Base-by-base conservation (phyloP, 2,329 filamentous ascomycete genomes). In the Penicillium sp. region DNA sequence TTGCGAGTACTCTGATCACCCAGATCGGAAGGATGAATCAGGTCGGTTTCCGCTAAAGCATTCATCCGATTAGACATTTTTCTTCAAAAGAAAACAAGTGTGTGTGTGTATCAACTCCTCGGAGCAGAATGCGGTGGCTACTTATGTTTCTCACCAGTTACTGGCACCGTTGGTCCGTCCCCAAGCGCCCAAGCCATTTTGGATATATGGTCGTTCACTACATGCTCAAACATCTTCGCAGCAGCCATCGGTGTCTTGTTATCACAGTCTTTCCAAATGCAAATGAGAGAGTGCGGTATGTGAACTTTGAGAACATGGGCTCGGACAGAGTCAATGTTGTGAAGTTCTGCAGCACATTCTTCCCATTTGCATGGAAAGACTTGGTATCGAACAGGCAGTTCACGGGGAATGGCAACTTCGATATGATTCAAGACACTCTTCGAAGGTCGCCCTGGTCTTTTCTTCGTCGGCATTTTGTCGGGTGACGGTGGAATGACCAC, bases 281-380 rank as follows among this genome's bases (percentile, higher is more conserved):
- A 71, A 3, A 51, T 57, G 36, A 69, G 64, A 14, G 64, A 57
- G 47, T 66, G 56, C 2, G 71, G 67, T 2, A 72, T 61, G 53
- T 88, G 85, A 4, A 81, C 68, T 61, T 84, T 86, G 47, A 75
- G 65, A 6, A 85, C 69, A 65, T 88, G 85, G 53, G 81, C 82
- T 57, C 79, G 79, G 6, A 88, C 70, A 0, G 80, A 82, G 8
- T 80, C 78, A 13, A 87, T 67, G 60, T 86, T 87, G 67, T 88
- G 85, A 5, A 88, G 71, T 58, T 85, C 77, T 0, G 81, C 79
- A 3, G 70, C 68, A 65, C 85, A 88, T 1, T 71, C 68, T 47
- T 77, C 69, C 85, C 84, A 88, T 39, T 74, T 67, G 68, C 85
- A 88, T 51, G 76, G 74, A 65, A 79, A 88, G 6, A 81, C 75